Evolutionary conservation across 345 rosid species (phyloP).

Genomic region (Eucalyptus sp.): DNA sequence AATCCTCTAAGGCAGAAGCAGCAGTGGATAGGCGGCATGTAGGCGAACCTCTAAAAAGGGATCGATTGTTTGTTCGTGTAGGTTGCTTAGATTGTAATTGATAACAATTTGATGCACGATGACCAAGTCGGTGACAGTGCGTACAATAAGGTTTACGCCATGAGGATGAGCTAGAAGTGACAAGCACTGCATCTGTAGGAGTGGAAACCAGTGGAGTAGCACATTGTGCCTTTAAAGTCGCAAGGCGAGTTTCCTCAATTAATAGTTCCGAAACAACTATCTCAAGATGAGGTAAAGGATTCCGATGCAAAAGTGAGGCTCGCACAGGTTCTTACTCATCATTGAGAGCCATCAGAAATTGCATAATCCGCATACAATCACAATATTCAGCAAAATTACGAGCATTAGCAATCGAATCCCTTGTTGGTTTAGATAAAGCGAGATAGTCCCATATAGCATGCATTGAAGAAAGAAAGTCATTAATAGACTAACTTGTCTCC

Average conservation of each 20-base stretch:
- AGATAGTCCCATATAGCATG: neutral
- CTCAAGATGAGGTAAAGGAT: neutral
- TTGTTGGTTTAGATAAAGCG: neutral
- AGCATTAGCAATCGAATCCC: rapidly evolving
- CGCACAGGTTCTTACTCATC: neutral
- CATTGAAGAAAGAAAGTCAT: neutral
- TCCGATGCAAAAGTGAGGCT: neutral
- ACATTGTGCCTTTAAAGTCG: neutral
- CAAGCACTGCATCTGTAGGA: neutral
- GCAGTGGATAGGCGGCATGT: neutral
- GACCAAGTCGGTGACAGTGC: rapidly evolving
- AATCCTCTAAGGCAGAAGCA: neutral
- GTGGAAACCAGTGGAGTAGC: neutral
- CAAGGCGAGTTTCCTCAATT: neutral
- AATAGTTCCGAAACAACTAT: neutral
- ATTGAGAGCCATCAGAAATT: neutral
- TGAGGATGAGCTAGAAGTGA: neutral
- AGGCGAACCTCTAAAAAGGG: neutral
- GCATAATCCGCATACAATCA: neutral
- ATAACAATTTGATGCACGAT: too few relatives aligned
- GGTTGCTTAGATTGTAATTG: too few relatives aligned
- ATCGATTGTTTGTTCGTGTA: neutral
- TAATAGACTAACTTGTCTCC: rapidly evolving
- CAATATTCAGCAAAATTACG: neutral
- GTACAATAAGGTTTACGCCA: neutral